Base-by-base conservation (phyloP, 495 filamentous ascomycete species). In the Mytilinidion resinicola region DNA sequence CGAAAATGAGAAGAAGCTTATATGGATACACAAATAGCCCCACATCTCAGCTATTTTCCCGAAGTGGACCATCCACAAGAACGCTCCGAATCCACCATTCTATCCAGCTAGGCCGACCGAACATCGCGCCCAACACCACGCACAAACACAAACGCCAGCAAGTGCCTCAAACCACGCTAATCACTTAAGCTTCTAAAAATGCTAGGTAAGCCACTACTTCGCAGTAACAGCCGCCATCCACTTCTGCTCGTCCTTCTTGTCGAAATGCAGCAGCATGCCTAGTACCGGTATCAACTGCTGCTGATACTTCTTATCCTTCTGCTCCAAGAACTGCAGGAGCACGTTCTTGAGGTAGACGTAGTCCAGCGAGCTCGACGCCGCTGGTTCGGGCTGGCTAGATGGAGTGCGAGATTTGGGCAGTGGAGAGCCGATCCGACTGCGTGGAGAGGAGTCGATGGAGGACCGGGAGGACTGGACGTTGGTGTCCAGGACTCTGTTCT, bases 261-360 rank as follows among this genome's bases (percentile, higher is more conserved):
- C 89, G 74, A 97, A 96, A 72, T 89, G 86, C 58, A 98, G 78
- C 65, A 97, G 73, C 83, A 89, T 91, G 48, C 88, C 90, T 49
- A 98, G 70, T 11, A 96, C 91, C 12, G 92, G 93, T 21, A 98
- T 86, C 51, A 98, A 77, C 77, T 96, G 91, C 68, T 85, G 82
- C 70, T 95, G 87, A 58, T 90, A 81, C 69, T 83, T 90, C 74
- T 91, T 95, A 66, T 98, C 93, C 74, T 85, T 89, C 69, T 93
- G 88, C 77, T 96, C 91, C 68, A 98, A 71, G 65, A 98, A 96
- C 71, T 96, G 92, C 43, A 97, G 73, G 21, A 98, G 78, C 38
- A 98, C 90, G 35, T 95, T 96, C 77, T 97, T 97, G 57, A 98
- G 70, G 69, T 98, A 98, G 66, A 90, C 83, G 60, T 85, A 86